Base-by-base conservation (phyloP, 208 protist species). In the Crithidia brevicula region DNA sequence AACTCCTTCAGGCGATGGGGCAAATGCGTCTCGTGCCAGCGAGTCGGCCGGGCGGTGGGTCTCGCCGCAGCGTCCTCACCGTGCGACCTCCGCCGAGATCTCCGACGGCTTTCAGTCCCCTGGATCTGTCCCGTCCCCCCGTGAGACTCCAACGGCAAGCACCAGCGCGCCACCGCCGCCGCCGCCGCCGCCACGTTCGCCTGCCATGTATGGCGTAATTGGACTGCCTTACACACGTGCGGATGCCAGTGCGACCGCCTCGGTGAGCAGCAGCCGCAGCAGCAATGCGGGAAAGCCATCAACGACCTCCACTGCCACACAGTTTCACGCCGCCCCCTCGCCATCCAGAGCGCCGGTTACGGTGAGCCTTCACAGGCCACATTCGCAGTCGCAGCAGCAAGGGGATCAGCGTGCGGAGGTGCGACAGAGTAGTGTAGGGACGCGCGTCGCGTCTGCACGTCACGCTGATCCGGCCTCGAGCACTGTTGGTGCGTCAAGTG, bases 161-260 rank as follows among this genome's bases (percentile, higher is more conserved):
- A 36, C 40, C 43, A 57, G 31, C 61, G 40, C 38, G 25, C 40
- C 43, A 28, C 25, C 47, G 4, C 52, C 47, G 4, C 52, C 53
- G 13, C 31, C 25, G 10, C 13, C 6, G 34, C 46, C 16, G 16
- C 25, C 25, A 8, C 59, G 52, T 9, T 20, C 62, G 30, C 72
- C 72, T 8, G 72, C 64, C 33, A 77, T 77, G 72, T 77, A 71
- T 28, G 72, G 72, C 20, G 72, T 77, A 13, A 77, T 77, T 54
- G 56, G 66, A 20, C 54, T 70, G 27, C 63, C 70, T n/a, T 76
- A 50, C 47, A 28, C 52, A 2, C 61, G 53, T 22, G 33, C 20
- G 0, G 63, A 76, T 23, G 62, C 52, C 28, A 40, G 30, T 30
- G 63, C 34, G 22, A 18, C 27, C 6, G 25, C 63, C 20, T 28